Base-by-base conservation (phyloP, 164 flowering plant genomes). In the Magnolia officinalis region DNA sequence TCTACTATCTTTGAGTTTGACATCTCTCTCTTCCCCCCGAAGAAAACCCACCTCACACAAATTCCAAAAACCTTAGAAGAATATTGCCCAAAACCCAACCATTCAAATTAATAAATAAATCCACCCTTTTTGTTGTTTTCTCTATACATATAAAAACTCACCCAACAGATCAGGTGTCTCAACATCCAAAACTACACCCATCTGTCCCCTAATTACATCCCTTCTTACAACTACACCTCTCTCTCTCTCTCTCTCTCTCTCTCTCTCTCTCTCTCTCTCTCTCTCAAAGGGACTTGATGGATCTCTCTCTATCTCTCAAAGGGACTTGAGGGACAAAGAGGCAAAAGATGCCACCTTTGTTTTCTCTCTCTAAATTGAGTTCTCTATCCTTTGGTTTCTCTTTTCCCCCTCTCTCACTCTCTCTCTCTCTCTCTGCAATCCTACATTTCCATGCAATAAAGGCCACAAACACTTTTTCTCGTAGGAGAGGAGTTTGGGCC, bases 1-100 rank as follows among this genome's bases (percentile, higher is more conserved):
- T 70, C 77, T 20, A 59, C 75, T 58, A 37, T 6, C 31, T 29
- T 55, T 63, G 18, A 71, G 37, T 61, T 73, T 79, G 23, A 29
- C 5, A 24, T 74, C 31, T 81, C 80, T 82, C 76, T 83, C 51
- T 63, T 69, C 51, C 72, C 55, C 20, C 82, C 49, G 26, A 59
- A 11, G 29, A 64, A 64, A 63, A 45, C 51, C 18, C 55, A 63
- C 58, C 45, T 20, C 20, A 73, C 52, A 31, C 11, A 63, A 67
- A 67, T 6, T 18, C 23, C 67, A 64, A 64, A 8, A 59, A 8
- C 19, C 4, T 13, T 59, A 59, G 63, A 59, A 59, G n/a, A 58
- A 58, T 10, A 59, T 59, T 19, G n/a, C 63, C 2, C 51, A 31
- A 19, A 71, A 49, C 73, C 63, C 63, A 59, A 59, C n/a, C 16